Base-by-base conservation (phyloP, 2,329 filamentous ascomycete genomes). In the Apiospora aurea region DNA sequence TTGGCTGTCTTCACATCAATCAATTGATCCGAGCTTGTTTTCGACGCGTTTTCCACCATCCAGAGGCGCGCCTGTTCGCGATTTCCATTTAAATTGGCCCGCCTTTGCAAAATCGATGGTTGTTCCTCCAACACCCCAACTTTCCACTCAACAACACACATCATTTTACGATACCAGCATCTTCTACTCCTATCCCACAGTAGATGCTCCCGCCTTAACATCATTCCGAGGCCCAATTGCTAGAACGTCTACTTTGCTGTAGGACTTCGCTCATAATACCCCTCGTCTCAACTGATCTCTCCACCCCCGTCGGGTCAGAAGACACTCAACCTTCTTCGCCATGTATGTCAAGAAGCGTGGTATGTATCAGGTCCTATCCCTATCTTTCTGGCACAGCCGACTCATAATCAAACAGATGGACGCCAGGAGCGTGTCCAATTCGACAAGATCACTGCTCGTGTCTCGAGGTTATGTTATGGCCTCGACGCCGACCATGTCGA, bases 391-490 rank as follows among this genome's bases (percentile, higher is more conserved):
- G 44, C 67, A 44, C 24, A 41, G 29, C 78, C 80, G 53, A 80
- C 61, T 53, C 29, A 16, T 29, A 13, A 14, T 71, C 29, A n/a
- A 61, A 61, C 29, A 98, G 96, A 99, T 90, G 96, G 96, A 86
- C 96, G 96, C 88, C 97, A 98, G 88, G 96, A 99, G 90, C 96
- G 96, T 84, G 96, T 99, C 76, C 96, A 99, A 84, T 99, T 99
- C 87, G 96, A 99, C 89, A 99, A 99, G 88, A 99, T 99, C 90
- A 98, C 96, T 80, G 96, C 96, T 79, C 95, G 96, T 85, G 96
- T 99, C 77, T 98, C 96, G 67, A 92, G 96, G 80, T 89, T 99
- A 81, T 99, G 96, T 90, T 99, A 99, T 84, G 96, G 96, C 77
- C 92, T 99, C 72, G 96, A 99, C 82, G 90, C 93, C 69, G 96